A percentile compares a stretch with the other conserved stretches of the same genome.
Conservation (phyloP, 1,139 yeast species). For the Protomyces lactucae-debilis region DNA sequence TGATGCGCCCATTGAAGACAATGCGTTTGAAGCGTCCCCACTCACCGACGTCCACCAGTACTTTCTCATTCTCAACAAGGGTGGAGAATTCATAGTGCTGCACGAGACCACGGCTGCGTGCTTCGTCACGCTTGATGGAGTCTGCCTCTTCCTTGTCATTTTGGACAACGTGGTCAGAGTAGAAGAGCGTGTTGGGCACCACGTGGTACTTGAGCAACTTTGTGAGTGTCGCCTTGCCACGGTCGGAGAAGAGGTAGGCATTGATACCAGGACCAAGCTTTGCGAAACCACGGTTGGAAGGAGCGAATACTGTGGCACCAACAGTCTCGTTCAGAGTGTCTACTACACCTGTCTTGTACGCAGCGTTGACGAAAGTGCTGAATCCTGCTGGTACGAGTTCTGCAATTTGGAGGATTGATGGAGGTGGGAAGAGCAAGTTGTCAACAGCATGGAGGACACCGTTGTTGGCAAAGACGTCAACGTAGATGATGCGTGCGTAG, state of each 20-base stretch:
- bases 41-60: conserved; percentile 21
- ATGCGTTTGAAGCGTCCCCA: conserved; percentile 23
- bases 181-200: conserved; percentile 28
- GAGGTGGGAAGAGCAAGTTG: conserved; percentile 27
- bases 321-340: conserved; percentile 24
- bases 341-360: conserved; percentile 29
- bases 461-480: conserved; percentile 28
- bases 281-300: conserved; percentile 29
- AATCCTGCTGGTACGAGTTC: conserved; percentile 13
- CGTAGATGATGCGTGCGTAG: conserved; percentile 28
- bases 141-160: conserved; percentile 20
- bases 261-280: conserved; percentile 28
- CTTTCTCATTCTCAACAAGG: background rate
- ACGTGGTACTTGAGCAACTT: conserved; percentile 29
- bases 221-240: conserved; percentile 26
- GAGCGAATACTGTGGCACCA: conserved; percentile 29
- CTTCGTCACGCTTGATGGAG: conserved; percentile 4
- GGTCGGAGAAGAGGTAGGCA: conserved; percentile 27
- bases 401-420: conserved; percentile 15
- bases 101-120: conserved; percentile 9
- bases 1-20: conserved; percentile 14
- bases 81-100: conserved; percentile 10
- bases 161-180: conserved; percentile 22
- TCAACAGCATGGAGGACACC: conserved; percentile 30
- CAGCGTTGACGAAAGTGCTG: conserved; percentile 28